Evolutionary conservation across 495 filamentous ascomycete genomes (phyloP), one percentile per base, ranked within the genome.

Genomic region (Xylaria bambusicola): DNA sequence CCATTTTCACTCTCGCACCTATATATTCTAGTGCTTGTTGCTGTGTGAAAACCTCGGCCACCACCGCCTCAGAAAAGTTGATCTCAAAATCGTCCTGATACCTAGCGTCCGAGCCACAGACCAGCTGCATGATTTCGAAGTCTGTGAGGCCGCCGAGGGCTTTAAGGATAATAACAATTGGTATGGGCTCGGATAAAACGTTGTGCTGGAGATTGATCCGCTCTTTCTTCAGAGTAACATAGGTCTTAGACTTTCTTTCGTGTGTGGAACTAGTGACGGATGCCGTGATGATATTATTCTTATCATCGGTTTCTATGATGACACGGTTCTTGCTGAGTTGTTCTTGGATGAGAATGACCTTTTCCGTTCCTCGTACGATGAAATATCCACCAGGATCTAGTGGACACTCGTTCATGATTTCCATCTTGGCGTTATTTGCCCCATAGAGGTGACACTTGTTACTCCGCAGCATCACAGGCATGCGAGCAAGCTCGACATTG

Each of bases 201-300:
- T 98, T 99, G 73, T 98, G 95, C 64, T 89, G 89, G 17, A 99
- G 83, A 41, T 85, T 87, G 20, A 98, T 89, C 18, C 88, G 83
- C 18, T 94, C 93, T 69, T 97, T 97, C 72, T 97, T 97, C 47
- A 92, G 76, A 29, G 93, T 77, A 21, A 98, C 92, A 62, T 98
- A 97, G 57, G 89, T 96, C 76, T 98, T 98, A 6, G 93, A 96
- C 72, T 97, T 97, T 47, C 93, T 85, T 75, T 97, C 93, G 67
- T 97, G 91, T 3, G 95, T 97, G 13, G 92, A 97, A 84, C 92
- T 96, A 38, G 90, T 98, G n/a, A 98, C 95, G 6, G 92, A 96
- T 18, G 95, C 95, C 63, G 92, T 88, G n/a, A 96, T 89, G 57
- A 95, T 88, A 24, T 87, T 88, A 62, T 96, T 96, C 70, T 93